phyloP scores from a whole-genome alignment of 1,139 yeast species.

The Pichia sp. region DNA sequence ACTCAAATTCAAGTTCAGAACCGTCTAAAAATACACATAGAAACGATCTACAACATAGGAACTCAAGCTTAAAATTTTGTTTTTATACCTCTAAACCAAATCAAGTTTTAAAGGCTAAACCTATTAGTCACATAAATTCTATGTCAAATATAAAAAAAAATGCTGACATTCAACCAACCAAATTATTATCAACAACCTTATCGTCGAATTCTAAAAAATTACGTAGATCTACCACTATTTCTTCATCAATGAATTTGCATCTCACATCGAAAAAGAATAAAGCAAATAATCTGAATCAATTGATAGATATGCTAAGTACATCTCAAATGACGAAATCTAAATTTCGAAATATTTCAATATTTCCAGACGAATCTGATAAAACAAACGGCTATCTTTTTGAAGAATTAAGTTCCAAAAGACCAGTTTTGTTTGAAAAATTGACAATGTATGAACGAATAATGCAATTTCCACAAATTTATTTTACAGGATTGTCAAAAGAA shows the following conservation, averaged over 20 bases:
- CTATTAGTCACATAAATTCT: too few species aligned
- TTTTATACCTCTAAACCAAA: background rate
- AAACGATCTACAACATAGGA: too few species aligned
- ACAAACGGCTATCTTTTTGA: too few species aligned
- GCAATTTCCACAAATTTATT: constrained; percentile 41
- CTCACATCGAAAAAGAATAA: too few species aligned
- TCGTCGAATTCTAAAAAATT: too few species aligned
- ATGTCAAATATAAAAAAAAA: too few species aligned
- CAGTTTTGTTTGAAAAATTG: constrained; percentile 26
- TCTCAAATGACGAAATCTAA: background rate
- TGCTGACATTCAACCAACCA: too few species aligned
- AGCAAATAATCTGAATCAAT: background rate
- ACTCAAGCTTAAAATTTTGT: background rate
- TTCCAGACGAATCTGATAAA: too few species aligned
- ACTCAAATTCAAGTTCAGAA: background rate
- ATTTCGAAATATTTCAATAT: background rate
- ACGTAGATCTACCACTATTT: background rate
- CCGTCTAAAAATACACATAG: too few species aligned
- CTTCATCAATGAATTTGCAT: too few species aligned
- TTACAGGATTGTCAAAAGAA: constrained; percentile 26
- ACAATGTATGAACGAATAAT: constrained; percentile 45
- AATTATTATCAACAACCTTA: too few species aligned
- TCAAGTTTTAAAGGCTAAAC: too few species aligned
- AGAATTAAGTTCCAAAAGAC: constrained; percentile 18
- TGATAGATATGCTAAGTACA: background rate